phyloP scores from a whole-genome alignment of 305 asterid species.

The Rubia tinctorum region DNA sequence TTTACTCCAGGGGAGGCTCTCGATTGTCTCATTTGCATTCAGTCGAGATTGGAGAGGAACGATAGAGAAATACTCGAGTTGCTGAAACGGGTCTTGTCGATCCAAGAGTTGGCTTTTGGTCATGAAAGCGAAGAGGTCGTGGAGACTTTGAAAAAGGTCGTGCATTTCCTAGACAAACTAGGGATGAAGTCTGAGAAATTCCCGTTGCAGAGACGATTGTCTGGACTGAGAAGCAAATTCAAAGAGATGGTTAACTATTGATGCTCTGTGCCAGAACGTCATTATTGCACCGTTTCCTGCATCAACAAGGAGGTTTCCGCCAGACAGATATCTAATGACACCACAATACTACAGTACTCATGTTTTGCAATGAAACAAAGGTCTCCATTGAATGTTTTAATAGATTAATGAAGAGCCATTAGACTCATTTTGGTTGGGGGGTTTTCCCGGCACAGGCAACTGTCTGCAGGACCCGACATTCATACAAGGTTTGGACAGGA shows the following conservation, averaged over 20 bases:
- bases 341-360: not conserved
- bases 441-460: not conserved
- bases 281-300: not conserved
- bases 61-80: constrained; percentile 47
- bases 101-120: constrained; percentile 77
- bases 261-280: not conserved
- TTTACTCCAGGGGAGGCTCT: constrained; percentile 79
- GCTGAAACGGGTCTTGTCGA: constrained; percentile 70
- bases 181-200: constrained; percentile 64
- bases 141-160: constrained; percentile 68
- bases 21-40: constrained; percentile 86
- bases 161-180: constrained; percentile 58
- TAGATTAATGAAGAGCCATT: not conserved
- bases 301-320: not conserved
- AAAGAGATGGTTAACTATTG: constrained; percentile 42
- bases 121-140: constrained; percentile 64
- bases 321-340: not conserved
- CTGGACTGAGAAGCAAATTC: constrained; percentile 49
- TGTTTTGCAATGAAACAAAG: too few species aligned
- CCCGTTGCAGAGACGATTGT: constrained; percentile 63
- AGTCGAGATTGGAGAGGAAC: constrained; percentile 55
- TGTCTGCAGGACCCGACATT: not conserved
- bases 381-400: too few species aligned
- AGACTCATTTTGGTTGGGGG: not conserved
- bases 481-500: not conserved